A percentile compares a stretch with the other conserved stretches of the same genome.
phyloP scores from a whole-genome alignment of 768 basidiomycete genomes.

The Naganishia friedmannii region DNA sequence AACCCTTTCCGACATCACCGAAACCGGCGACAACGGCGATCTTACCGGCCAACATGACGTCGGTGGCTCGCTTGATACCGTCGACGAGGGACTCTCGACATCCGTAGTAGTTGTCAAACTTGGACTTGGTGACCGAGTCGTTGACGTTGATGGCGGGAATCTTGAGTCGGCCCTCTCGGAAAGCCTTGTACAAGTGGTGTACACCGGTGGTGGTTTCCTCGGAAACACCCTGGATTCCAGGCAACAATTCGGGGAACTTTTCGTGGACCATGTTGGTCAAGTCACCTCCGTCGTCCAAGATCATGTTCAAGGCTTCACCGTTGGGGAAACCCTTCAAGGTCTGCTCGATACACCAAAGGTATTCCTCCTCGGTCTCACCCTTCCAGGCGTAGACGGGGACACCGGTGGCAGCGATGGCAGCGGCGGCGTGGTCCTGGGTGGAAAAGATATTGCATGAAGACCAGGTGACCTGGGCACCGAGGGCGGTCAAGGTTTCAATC shows the following conservation, averaged over 20 bases:
- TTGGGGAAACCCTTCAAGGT: slow-evolving; percentile 80
- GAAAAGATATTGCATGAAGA: slow-evolving; percentile 99
- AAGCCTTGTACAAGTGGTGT: slow-evolving; percentile 96
- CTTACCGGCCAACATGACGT: slow-evolving; percentile 99
- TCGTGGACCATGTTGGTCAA: slow-evolving; percentile 92
- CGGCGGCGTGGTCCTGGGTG: slow-evolving; percentile 98
- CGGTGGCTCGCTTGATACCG: slow-evolving; percentile 99
- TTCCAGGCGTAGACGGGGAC: slow-evolving; percentile 99
- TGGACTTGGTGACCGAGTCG: slow-evolving; percentile 99
- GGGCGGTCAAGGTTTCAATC: slow-evolving; percentile 91
- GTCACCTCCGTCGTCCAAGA: slow-evolving; percentile 98
- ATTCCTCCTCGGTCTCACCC: slow-evolving; percentile 99
- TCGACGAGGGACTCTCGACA: slow-evolving; percentile 99
- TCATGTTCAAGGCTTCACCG: slow-evolving; percentile 89
- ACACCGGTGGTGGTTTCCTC: slow-evolving; percentile 99
- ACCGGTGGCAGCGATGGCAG: slow-evolving; percentile 95
- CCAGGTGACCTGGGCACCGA: slow-evolving; percentile 98
- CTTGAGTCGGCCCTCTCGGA: slow-evolving; percentile 93
- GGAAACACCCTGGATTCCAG: slow-evolving; percentile 82
- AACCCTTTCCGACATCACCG: slow-evolving; percentile 99
- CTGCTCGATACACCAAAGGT: slow-evolving; percentile 97
- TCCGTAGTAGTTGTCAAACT: slow-evolving; percentile 82
- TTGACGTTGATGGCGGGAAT: slow-evolving; percentile 99
- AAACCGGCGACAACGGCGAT: slow-evolving; percentile 98
- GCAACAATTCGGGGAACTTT: slow-evolving; percentile 85